phyloP scores from a whole-genome alignment of 2,329 filamentous ascomycete genomes.

The Penicillium sp. region DNA sequence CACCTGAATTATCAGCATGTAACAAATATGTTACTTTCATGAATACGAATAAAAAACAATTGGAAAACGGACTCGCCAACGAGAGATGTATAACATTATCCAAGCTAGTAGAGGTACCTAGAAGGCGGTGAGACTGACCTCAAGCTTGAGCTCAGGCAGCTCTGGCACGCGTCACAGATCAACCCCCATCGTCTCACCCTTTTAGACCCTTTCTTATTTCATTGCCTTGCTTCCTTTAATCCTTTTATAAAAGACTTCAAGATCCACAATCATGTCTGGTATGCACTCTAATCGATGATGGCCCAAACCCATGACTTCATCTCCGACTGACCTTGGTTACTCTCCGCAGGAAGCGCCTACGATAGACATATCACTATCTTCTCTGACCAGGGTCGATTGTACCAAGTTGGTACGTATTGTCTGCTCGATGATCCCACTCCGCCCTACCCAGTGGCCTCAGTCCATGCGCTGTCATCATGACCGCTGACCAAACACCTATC shows the following conservation, averaged over 20 bases:
- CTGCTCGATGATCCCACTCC: not conserved
- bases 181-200: slow-evolving; percentile 22
- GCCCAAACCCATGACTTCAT: slow-evolving; percentile 30
- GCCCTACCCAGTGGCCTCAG: not conserved
- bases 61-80: not conserved
- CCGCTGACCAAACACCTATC: slow-evolving; percentile 30
- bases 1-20: not conserved
- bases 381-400: slow-evolving; percentile 95
- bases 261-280: slow-evolving; percentile 46
- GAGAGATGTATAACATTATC: not conserved
- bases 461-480: slow-evolving; percentile 18
- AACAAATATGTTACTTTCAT: not conserved
- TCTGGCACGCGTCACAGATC: slow-evolving; percentile 36
- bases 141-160: slow-evolving; percentile 41
- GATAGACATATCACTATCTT: slow-evolving; percentile 99
- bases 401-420: slow-evolving; percentile 81
- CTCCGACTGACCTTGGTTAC: slow-evolving; percentile 27
- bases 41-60: not conserved
- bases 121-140: slow-evolving; percentile 40
- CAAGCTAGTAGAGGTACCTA: not conserved
- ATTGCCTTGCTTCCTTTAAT: slow-evolving; percentile 8
- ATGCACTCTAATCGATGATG: slow-evolving; percentile 19
- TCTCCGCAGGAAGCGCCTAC: slow-evolving; percentile 70
- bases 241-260: slow-evolving; percentile 12
- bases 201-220: slow-evolving; percentile 8